Evolutionary conservation across 2,329 filamentous ascomycete genomes (phyloP).

Genomic region (Lithohypha guttulata): DNA sequence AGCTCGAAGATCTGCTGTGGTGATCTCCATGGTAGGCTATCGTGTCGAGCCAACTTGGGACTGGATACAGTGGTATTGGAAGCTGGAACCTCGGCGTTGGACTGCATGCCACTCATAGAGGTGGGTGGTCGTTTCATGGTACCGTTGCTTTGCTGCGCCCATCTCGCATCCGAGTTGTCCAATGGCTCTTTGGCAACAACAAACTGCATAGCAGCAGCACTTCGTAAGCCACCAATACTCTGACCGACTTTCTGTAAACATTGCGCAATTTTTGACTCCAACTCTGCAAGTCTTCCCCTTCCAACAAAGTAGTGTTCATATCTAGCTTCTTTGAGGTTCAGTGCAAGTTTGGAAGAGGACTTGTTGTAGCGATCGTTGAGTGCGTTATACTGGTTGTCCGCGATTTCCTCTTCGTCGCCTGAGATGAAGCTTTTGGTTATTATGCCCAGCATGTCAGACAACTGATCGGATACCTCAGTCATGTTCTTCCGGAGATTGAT

Average conservation of each 20-base stretch:
- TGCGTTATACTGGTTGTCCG: conserved; percentile 52
- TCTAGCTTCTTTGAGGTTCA: conserved; percentile 73
- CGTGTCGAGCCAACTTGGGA: background rate
- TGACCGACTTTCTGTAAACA: conserved; percentile 78
- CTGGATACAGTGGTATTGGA: background rate
- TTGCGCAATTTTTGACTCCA: conserved; percentile 70
- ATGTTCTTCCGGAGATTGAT: conserved; percentile 62
- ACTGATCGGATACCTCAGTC: conserved; percentile 59
- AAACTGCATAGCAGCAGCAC: conserved; percentile 83
- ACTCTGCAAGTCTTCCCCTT: conserved; percentile 63
- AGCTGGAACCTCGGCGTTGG: background rate
- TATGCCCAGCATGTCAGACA: conserved; percentile 70
- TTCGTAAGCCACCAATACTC: conserved; percentile 79
- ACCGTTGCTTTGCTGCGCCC: background rate
- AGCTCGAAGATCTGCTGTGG: conserved; percentile 81
- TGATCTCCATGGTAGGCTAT: conserved; percentile 35
- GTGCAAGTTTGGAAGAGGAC: conserved; percentile 59
- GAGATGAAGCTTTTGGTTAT: conserved; percentile 77
- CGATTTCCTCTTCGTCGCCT: conserved; percentile 68
- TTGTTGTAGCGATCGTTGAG: conserved; percentile 55
- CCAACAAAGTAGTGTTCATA: conserved; percentile 79
- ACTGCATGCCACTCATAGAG: background rate
- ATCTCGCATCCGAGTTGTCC: background rate
- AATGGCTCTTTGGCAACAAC: conserved; percentile 59
- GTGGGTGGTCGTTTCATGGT: background rate